Conservation (phyloP, 148 eudicot species). For the Nyssa sinensis region DNA sequence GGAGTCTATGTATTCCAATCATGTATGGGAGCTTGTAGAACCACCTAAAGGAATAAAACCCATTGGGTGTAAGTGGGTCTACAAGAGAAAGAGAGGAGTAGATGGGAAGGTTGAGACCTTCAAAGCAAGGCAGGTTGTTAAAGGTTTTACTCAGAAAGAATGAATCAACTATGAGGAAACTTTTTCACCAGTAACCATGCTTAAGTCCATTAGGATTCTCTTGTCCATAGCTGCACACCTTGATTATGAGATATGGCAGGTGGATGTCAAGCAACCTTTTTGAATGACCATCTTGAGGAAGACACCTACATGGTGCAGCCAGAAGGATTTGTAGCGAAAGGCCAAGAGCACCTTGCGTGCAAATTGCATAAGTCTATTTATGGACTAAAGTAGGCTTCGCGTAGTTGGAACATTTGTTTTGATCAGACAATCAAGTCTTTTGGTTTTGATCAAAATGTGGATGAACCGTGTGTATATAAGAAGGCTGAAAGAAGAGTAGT, state of each 20-base stretch:
- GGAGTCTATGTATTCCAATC: neutral
- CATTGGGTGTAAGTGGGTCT: slow-evolving; percentile 5
- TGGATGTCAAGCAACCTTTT: neutral
- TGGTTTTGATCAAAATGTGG: neutral
- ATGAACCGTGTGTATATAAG: slow-evolving; percentile 9
- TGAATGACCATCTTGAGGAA: neutral
- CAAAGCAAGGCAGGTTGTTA: neutral
- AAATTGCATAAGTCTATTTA: neutral
- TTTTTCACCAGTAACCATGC: neutral
- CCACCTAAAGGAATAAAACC: neutral
- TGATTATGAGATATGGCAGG: neutral
- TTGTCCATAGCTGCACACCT: neutral
- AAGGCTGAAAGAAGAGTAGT: neutral
- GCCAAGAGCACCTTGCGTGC: neutral
- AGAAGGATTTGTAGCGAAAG: neutral
- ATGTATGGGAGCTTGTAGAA: neutral
- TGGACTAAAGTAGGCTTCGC: slow-evolving; percentile 6
- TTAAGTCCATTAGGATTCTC: too few relatives aligned
- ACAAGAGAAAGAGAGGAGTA: neutral
- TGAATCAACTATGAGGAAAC: neutral
- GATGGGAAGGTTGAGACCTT: neutral
- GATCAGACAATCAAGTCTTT: neutral
- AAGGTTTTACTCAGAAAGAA: neutral
- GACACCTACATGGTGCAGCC: neutral
- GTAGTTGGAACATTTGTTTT: neutral